phyloP scores from a whole-genome alignment of 2,329 filamentous ascomycete species.

The Claviceps sp. region DNA sequence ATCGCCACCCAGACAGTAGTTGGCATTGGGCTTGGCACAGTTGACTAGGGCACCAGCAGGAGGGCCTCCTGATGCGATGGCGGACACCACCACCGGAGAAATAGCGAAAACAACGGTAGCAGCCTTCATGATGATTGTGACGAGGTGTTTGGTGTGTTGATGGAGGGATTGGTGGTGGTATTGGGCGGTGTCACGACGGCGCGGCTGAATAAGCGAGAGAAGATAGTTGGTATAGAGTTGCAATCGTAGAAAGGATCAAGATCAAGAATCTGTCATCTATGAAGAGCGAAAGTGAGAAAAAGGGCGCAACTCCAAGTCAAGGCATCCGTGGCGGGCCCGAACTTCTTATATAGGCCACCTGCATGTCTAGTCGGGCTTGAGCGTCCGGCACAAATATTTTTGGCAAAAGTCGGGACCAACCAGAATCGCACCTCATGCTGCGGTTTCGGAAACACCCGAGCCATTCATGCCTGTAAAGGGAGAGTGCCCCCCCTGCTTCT shows the following conservation, averaged over 20 bases:
- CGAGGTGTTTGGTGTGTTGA: not conserved
- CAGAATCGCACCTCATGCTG: too few species aligned
- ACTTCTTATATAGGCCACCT: conserved; percentile 2
- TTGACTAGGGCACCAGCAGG: conserved; percentile 14
- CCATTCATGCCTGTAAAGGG: too few species aligned
- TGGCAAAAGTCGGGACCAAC: too few species aligned
- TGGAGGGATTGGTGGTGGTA: not conserved
- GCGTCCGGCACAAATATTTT: too few species aligned
- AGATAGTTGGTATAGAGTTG: not conserved
- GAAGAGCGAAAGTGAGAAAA: not conserved
- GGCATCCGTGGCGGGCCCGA: not conserved
- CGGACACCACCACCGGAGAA: conserved; percentile 23
- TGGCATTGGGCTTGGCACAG: conserved; percentile 27
- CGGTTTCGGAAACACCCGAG: too few species aligned
- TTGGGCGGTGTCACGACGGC: not conserved
- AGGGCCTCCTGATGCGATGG: conserved; percentile 28
- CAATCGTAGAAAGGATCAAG: not conserved
- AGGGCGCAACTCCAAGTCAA: not conserved
- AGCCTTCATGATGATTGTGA: conserved; percentile 21
- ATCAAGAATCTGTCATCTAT: too few species aligned
- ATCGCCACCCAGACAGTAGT: conserved; percentile 30
- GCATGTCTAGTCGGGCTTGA: not conserved
- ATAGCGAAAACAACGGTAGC: conserved; percentile 16
- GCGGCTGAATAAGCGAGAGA: not conserved
- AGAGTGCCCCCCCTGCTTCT: too few species aligned